Evolutionary conservation across 345 rosid species (phyloP), one percentile per base, ranked within the genome.

Genomic region (Gossypium herbaceum): DNA sequence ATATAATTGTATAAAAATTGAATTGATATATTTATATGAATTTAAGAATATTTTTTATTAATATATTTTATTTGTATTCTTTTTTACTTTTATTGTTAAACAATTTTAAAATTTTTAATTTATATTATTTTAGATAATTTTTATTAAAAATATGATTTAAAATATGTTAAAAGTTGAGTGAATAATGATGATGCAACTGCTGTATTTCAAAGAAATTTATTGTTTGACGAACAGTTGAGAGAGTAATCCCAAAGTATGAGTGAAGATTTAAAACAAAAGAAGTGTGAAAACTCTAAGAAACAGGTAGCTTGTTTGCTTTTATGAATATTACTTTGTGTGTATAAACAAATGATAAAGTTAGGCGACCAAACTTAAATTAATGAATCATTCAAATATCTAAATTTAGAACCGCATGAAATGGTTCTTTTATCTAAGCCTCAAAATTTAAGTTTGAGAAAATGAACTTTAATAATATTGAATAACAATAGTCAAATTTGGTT

Each of bases 351-450:
- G 8, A 12, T 2, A 41, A 17, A 17, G 48, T 48, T 61, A 60
- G 76, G 69, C 69, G 4, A 59, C 75, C 75, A 24, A 47, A 59
- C 75, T 15, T 34, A 24, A 73, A 13, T 73, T 19, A 72, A 29
- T 54, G 74, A 11, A 24, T 34, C 41, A 34, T 5, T 34, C 41
- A 5, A 34, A 34, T 34, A 34, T 34, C 41, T 34, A 34, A 34
- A 34, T 5, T 34, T 6, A 50, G 54, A 13, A 2, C 15, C 2
- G 47, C 8, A 62, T 2, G 67, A 24, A 61, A 27, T 61, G 17
- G 8, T 20, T 67, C 60, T 24, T 52, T 68, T 58, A 52, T 70
- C 24, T 0, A 54, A 17, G 48, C 48, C 61, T 25, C 24, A 4
- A 70, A 70, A 13, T 22, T 7, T 34, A 29, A 7, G 72, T 47